Conservation (phyloP, 352 stramenopile species). For the Aphanomyces invadans region DNA sequence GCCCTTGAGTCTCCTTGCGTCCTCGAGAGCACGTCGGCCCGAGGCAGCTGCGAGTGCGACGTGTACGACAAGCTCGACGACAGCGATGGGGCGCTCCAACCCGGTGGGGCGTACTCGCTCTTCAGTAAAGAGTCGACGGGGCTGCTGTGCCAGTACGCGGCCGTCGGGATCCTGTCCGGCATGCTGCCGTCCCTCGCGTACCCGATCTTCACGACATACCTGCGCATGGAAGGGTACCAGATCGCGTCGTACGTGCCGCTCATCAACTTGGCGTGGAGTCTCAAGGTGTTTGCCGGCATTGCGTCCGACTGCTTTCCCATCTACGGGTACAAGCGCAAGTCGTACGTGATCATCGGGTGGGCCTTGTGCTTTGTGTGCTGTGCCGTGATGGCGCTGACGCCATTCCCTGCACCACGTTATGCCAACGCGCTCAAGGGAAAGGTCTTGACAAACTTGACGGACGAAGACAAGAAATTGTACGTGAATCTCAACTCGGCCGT, state of each 20-base stretch:
- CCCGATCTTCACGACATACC: slow-evolving; percentile 46
- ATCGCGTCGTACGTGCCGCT: slow-evolving; percentile 41
- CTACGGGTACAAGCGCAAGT: slow-evolving; percentile 40
- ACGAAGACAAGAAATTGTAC: slow-evolving; percentile 26
- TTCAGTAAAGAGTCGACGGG: slow-evolving; percentile 32
- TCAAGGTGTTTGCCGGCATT: slow-evolving; percentile 51
- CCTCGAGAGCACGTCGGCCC: neutral
- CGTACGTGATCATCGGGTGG: slow-evolving; percentile 58
- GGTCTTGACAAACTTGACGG: slow-evolving; percentile 29
- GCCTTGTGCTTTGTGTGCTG: slow-evolving; percentile 24
- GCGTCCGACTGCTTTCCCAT: slow-evolving; percentile 59
- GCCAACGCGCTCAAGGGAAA: slow-evolving; percentile 26
- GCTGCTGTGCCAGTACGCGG: slow-evolving; percentile 45
- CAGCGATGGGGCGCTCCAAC: slow-evolving; percentile 32
- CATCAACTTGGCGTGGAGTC: slow-evolving; percentile 49
- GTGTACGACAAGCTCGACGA: slow-evolving; percentile 1
- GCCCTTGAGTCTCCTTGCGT: neutral
- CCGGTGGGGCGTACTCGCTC: slow-evolving; percentile 43
- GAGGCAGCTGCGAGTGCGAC: neutral
- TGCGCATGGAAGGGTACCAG: slow-evolving; percentile 49
- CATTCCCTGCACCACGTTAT: slow-evolving; percentile 43
- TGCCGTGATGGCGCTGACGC: slow-evolving; percentile 37
- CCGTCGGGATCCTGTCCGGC: slow-evolving; percentile 44
- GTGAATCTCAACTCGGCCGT: slow-evolving; percentile 39
- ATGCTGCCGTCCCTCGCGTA: slow-evolving; percentile 44